Conservation (phyloP, 306 rosid species). For the Vigna reflexopilosa region DNA sequence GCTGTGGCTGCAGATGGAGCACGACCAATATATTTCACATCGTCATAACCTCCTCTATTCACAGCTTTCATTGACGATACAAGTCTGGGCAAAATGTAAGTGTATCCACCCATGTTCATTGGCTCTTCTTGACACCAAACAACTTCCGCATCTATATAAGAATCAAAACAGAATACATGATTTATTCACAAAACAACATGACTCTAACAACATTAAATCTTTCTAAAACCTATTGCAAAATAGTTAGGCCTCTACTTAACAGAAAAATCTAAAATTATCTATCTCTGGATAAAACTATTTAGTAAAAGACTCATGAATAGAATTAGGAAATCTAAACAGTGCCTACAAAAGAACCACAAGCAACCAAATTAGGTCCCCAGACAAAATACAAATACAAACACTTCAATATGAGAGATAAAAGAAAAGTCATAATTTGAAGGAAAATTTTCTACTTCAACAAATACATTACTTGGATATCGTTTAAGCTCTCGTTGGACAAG, state of each 20-base stretch:
- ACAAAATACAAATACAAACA: background rate
- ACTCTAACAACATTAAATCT: background rate
- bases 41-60: slow-evolving; percentile 72
- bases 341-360: slow-evolving; percentile 6
- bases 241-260: background rate
- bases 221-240: background rate
- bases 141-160: slow-evolving; percentile 78
- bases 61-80: slow-evolving; percentile 76
- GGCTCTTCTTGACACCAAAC: slow-evolving; percentile 99
- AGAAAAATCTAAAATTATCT: background rate
- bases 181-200: slow-evolving; percentile 12
- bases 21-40: slow-evolving; percentile 82
- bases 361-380: background rate
- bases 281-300: slow-evolving; percentile 2
- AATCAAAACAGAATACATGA: slow-evolving; percentile 34
- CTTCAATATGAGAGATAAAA: slow-evolving; percentile 4
- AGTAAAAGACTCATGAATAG: background rate
- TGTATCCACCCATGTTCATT: slow-evolving; percentile 96
- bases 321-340: background rate
- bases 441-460: slow-evolving; percentile 20
- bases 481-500: slow-evolving; percentile 92
- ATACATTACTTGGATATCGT: slow-evolving; percentile 90
- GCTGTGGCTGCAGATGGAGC: slow-evolving; percentile 95
- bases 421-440: background rate
- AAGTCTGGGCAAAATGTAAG: slow-evolving; percentile 75